Base-by-base conservation (phyloP, 148 eudicot species). In the Heliamphora exappendiculata region DNA sequence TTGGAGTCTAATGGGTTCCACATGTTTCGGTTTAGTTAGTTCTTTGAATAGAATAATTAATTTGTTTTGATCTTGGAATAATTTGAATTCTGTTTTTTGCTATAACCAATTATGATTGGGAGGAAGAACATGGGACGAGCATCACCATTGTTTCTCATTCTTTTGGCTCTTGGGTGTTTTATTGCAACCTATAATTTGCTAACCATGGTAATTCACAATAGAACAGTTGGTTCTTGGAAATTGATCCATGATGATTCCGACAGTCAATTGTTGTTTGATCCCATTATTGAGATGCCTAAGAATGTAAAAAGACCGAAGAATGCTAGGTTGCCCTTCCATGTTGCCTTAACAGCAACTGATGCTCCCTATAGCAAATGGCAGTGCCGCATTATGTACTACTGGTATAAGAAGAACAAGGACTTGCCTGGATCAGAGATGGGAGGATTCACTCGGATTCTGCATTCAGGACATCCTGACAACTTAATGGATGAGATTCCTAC, bases 311-410 rank as follows among this genome's bases (percentile, higher is more conserved):
- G 72, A 58, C 7, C 42, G 69, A 84, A 71, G 51, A 76, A 78
- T 26, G 78, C 57, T 17, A 88, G 83, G 79, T 68, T 76, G 31
- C 85, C 82, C 29, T 95, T 90, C 70, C 97, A 95, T 85, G 91
- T 95, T 39, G 96, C 94, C 28, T 79, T 95, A 63, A 95, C 99
- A 9, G 96, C 99, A 63, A 95, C 99, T 24, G 97, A 95, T 91
- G 91, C 97, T 53, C 88, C 97, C 66, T 95, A 95, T 76, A 95
- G 94, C 79, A 84, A 89, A 89, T 95, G 97, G 99, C 99, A 95
- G 80, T 92, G 99, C 73, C 87, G 99, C 60, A 87, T 95, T 78
- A 95, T 95, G 99, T 95, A 92, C 71, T 95, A 95, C 76, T 95
- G 99, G 99, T 95, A 95, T 73, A 95, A 89, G 88, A 87, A 89